Evolutionary conservation across 257 asterid species (phyloP).

Genomic region (Solanum chmielewskii): DNA sequence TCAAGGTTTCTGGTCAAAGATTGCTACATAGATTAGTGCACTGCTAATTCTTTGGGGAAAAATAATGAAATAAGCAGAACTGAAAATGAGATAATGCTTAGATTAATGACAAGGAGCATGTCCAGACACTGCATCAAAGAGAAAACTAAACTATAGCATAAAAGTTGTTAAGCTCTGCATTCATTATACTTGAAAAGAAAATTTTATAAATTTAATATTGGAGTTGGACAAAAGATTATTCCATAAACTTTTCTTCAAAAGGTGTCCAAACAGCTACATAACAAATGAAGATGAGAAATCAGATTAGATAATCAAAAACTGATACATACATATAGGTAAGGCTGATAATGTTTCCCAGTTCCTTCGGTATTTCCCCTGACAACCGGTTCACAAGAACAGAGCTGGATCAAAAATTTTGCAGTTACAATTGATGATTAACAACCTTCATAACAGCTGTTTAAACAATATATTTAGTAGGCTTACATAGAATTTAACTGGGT

Average conservation of each 20-base stretch:
- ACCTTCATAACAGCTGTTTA: background rate
- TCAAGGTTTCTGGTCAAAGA: conserved; percentile 57
- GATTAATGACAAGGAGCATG: background rate
- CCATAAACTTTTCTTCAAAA: background rate
- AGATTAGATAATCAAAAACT: background rate
- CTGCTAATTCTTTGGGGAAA: background rate
- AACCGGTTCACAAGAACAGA: conserved; percentile 84
- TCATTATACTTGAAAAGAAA: background rate
- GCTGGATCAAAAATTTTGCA: conserved; percentile 30
- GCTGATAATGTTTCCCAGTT: conserved; percentile 53
- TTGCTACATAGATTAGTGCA: background rate
- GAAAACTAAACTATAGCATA: background rate
- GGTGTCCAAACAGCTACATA: background rate
- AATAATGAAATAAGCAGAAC: background rate
- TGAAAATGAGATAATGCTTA: background rate
- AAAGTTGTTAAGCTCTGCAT: background rate
- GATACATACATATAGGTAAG: conserved; percentile 76
- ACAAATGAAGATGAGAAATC: background rate
- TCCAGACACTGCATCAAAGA: background rate
- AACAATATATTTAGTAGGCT: background rate
- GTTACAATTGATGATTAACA: background rate
- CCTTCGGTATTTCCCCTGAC: conserved; percentile 76
- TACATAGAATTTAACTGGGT: conserved; percentile 50
- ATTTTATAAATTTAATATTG: background rate
- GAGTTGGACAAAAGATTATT: background rate